phyloP scores from a whole-genome alignment of 345 rosid genomes.

The Acer saccharum region DNA sequence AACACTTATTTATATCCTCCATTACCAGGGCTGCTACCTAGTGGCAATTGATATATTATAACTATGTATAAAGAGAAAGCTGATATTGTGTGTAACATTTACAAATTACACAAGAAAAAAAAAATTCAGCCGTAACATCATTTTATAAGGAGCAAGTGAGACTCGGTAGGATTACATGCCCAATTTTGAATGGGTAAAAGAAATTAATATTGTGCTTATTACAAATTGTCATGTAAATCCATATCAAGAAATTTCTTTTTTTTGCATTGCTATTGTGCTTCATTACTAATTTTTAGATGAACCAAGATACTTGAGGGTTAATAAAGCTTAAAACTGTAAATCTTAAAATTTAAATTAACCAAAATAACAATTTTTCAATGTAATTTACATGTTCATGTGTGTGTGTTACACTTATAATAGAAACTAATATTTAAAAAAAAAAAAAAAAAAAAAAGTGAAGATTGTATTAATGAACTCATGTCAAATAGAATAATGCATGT shows the following conservation, averaged over 20 bases:
- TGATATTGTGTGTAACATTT: conserved; percentile 44
- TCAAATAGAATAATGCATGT: no score
- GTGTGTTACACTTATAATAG: conserved; percentile 1
- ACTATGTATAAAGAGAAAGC: conserved; percentile 68
- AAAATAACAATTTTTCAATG: not conserved
- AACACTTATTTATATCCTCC: conserved; percentile 31
- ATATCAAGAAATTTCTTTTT: not conserved
- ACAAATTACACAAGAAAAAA: conserved; percentile 31
- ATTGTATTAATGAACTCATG: no score
- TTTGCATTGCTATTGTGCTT: not conserved
- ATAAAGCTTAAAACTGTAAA: no score
- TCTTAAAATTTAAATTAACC: not conserved
- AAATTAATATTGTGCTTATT: not conserved
- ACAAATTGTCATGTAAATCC: not conserved
- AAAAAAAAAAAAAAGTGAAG: no score
- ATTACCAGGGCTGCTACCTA: no score
- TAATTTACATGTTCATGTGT: not conserved
- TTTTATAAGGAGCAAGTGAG: not conserved
- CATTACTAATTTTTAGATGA: not conserved
- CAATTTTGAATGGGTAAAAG: not conserved
- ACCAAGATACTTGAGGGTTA: not conserved
- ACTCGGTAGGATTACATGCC: not conserved
- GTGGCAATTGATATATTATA: conserved; percentile 26
- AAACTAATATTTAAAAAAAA: no score
- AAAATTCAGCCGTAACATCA: conserved; percentile 23